Base-by-base conservation (phyloP, 768 basidiomycete species). In the Trichaptum fuscoviolaceum region DNA sequence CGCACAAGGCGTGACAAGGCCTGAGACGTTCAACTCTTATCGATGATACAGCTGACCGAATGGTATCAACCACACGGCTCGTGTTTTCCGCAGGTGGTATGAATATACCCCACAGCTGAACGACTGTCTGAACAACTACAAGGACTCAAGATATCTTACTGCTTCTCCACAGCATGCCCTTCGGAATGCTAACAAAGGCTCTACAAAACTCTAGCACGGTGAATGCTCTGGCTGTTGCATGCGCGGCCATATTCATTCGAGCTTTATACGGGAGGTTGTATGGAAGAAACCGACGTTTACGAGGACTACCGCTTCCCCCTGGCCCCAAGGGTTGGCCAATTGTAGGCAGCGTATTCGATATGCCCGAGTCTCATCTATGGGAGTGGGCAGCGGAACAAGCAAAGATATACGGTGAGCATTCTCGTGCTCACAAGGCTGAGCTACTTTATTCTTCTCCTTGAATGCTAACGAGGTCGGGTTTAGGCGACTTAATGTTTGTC, bases 401-500 rank as follows among this genome's bases (percentile, higher is more conserved):
- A 30, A 67, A 72, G 35, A 68, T 59, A 18, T 74, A 71, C 64
- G 73, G 73, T 73, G 24, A 52, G 70, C 20, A 20, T 15, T 8
- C 30, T 30, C 30, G 30, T 42, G 9, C 64, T 17, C 30, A 30
- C 30, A 2, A 30, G 30, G n/a, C n/a, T n/a, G n/a, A n/a, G n/a
- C n/a, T n/a, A n/a, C 30, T 30, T 8, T 2, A 3, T 30, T 30
- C 30, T 30, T 30, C 30, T 30, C 30, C 30, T 30, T 30, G 30
- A 30, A 8, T 30, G 30, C 30, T 30, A 30, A 30, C 30, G 2
- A 30, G 30, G 30, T 8, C 8, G 30, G 30, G 4, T 24, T 3
- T 64, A 85, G 87, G 87, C 4, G 83, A 85, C 64, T 70, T 88
- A 52, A 82, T 87, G 2, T 84, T 83, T 69, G 75, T 86, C 25